Conservation (phyloP, 1,284 basidiomycete species). For the Psilocybe mexicana region DNA sequence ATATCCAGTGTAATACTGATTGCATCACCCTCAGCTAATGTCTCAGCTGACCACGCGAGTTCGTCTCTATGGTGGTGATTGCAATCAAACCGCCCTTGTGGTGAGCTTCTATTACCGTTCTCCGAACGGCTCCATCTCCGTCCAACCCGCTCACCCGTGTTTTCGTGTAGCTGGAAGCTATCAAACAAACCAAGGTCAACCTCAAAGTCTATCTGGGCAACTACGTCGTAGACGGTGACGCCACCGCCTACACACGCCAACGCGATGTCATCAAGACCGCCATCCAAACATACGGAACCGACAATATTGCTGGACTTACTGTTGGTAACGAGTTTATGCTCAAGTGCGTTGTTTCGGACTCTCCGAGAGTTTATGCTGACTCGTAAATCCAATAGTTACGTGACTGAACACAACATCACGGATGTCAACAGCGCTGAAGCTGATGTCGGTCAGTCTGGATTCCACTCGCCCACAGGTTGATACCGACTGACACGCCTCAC, state of each 20-base stretch:
- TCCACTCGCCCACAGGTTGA: background rate
- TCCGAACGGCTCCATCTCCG: background rate
- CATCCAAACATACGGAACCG: conserved; percentile 77
- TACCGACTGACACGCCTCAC: too few species aligned
- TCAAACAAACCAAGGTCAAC: conserved; percentile 87
- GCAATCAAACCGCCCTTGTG: conserved; percentile 47
- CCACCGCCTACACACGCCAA: conserved; percentile 73
- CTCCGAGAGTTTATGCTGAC: conserved; percentile 6
- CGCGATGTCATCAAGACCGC: conserved; percentile 65
- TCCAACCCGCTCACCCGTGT: background rate
- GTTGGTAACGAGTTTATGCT: conserved; percentile 86
- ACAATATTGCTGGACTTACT: conserved; percentile 79
- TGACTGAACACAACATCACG: conserved; percentile 44
- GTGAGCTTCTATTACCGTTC: conserved; percentile 28
- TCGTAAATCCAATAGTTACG: conserved; percentile 44
- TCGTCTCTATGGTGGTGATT: conserved; percentile 48
- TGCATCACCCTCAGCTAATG: conserved; percentile 35
- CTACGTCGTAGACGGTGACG: conserved; percentile 66
- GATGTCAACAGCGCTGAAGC: conserved; percentile 58
- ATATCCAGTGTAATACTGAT: background rate
- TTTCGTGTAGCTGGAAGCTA: conserved; percentile 42
- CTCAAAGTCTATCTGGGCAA: conserved; percentile 87
- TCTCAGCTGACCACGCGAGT: conserved; percentile 49
- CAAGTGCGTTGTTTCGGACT: conserved; percentile 45
- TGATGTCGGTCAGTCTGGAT: conserved; percentile 34